phyloP scores from a whole-genome alignment of 1,284 basidiomycete genomes.

The Mycena citricolor region DNA sequence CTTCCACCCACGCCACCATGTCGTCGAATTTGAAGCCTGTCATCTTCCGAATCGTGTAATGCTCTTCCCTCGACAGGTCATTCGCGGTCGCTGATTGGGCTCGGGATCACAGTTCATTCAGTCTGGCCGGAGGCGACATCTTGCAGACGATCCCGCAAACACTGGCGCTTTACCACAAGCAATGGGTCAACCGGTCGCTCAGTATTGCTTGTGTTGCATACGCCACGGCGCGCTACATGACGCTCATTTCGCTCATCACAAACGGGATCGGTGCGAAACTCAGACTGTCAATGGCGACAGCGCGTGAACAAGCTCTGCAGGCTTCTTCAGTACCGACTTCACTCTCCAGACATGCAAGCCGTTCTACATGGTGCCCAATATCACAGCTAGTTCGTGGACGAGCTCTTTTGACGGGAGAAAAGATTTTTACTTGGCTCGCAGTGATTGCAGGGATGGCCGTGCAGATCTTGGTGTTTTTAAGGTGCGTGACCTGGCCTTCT shows the following conservation, averaged over 20 bases:
- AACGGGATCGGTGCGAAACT: constrained; percentile 14
- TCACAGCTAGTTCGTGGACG: constrained; percentile 12
- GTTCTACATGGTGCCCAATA: constrained; percentile 15
- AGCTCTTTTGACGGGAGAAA: too few relatives aligned
- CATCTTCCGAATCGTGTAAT: constrained; percentile 15
- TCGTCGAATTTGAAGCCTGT: too few relatives aligned
- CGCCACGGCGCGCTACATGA: too few relatives aligned
- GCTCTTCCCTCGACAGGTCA: too few relatives aligned
- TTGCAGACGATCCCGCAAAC: constrained; percentile 20
- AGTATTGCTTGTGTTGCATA: too few relatives aligned
- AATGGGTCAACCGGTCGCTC: constrained; percentile 13
- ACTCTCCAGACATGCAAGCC: constrained; percentile 5
- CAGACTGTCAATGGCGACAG: too few relatives aligned
- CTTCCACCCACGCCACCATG: too few relatives aligned
- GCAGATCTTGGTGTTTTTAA: constrained; percentile 10
- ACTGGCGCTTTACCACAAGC: constrained; percentile 14
- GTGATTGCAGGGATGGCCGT: constrained; percentile 19
- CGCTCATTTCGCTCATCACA: constrained; percentile 9
- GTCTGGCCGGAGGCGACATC: constrained; percentile 16
- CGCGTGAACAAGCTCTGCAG: neutral
- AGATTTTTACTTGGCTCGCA: too few relatives aligned
- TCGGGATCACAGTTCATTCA: constrained; percentile 17
- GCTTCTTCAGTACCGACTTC: neutral
- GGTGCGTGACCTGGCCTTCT: neutral
- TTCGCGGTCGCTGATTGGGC: neutral